Evolutionary conservation across 805 yeast species (phyloP), one percentile per base, ranked within the genome.

Genomic region (Starmerella gropengiesseri): DNA sequence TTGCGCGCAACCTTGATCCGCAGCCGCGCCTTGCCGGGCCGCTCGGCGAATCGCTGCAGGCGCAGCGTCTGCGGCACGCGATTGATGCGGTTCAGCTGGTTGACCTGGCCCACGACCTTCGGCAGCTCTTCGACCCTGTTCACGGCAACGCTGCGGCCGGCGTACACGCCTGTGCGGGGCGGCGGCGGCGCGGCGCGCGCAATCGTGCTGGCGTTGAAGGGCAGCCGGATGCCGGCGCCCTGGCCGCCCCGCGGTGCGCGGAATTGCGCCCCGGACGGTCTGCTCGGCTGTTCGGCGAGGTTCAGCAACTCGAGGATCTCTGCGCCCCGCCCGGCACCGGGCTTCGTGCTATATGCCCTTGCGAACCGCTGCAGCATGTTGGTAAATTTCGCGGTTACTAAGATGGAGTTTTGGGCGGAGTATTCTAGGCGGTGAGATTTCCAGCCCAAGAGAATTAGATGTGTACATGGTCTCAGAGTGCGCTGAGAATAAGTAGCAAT

Each of bases 21-120:
- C 46, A 48, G 49, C 40, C 51, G 45, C 27, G 51, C 57, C 51
- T 61, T 61, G 6, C 62, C 61, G 3, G 65, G 65, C 36, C 58
- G 55, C 47, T 60, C 65, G 28, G 58, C 56, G 42, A 47, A 56
- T 37, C 57, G 45, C 44, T 60, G 63, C 40, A 54, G 44, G 27
- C 44, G 39, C 42, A 53, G 45, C 6, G 51, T 54, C 34, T 55
- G 51, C 23, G 51, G 49, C 41, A 61, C 51, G 17, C 47, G 42
- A 49, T 60, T 60, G 37, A 55, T 46, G 14, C 41, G 39, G 53
- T 60, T 60, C 32, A 56, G 39, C 29, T 42, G 47, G 30, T 51
- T 50, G 25, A 61, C 42, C 44, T 53, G 53, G 9, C 56, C 41
- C 13, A 58, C 45, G 4, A 57, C 57, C 18, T 33, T 33, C 18